Base-by-base conservation (phyloP, 805 yeast species). In the Candida argentea region DNA sequence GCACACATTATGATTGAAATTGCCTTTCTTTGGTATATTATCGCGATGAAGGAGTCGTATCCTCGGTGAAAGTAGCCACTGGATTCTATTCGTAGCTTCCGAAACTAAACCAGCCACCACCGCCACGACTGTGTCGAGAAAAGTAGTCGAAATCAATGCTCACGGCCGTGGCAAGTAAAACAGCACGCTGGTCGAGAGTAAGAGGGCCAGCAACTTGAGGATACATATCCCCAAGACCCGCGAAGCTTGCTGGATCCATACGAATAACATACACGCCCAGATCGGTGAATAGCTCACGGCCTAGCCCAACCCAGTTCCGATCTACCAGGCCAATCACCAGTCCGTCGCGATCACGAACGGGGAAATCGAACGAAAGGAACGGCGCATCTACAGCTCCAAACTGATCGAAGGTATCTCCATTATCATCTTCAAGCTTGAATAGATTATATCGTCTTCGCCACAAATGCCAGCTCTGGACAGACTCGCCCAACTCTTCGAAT, bases 71-170 rank as follows among this genome's bases (percentile, higher is more conserved):
- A 8, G n/a, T n/a, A n/a, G n/a, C n/a, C n/a, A n/a, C n/a, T n/a
- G n/a, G n/a, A n/a, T 20, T 5, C 26, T 39, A 47, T 26, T 50
- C 57, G 29, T 41, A 43, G 12, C 41, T 38, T 3, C 55, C 51
- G 26, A 57, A 52, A 18, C 50, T 39, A 31, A 67, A 40, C 10
- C 76, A 69, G 2, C 56, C 55, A 5, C 59, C 61, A 14, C 67
- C 65, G 21, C 75, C 65, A 26, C 66, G 43, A 12, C 89, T 76
- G 50, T 87, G 96, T 50, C 97, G 70, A n/a, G 95, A 83, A 54
- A 91, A 91, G 57, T 87, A 91, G 55, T 91, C 98, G 53, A 85
- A 91, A 52, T 91, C 98, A 35, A 91, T 79, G 33, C 94, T 80
- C 2, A 91, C 78, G 0, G 96, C 94, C 35, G 80, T 82, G 1